Evolutionary conservation across 495 filamentous ascomycete species (phyloP).

Genomic region (Entonaema liquescens): DNA sequence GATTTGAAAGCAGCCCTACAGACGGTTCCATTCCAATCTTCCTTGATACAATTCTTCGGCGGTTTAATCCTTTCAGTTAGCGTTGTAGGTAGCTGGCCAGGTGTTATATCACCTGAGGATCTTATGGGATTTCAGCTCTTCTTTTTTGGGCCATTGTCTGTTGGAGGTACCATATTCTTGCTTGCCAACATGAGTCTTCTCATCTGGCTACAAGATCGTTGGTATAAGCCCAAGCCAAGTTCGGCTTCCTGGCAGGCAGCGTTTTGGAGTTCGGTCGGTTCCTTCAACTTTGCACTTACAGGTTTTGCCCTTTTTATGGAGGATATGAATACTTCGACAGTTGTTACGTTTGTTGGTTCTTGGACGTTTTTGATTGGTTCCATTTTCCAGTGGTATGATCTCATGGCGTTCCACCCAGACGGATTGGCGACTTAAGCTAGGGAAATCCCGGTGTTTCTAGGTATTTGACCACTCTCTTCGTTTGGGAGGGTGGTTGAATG

Average conservation of each 20-base stretch:
- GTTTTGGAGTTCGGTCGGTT: slow-evolving; percentile 17
- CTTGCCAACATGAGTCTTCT: slow-evolving; percentile 1
- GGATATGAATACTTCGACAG: not conserved
- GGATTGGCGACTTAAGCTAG: slow-evolving; percentile 3
- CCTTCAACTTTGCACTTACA: slow-evolving; percentile 4
- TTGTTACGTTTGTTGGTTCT: not conserved
- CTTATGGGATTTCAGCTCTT: not conserved
- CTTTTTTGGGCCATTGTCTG: not conserved
- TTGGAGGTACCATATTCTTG: not conserved
- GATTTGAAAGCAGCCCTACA: not conserved
- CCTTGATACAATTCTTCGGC: not conserved
- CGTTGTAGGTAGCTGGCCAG: slow-evolving; percentile 8
- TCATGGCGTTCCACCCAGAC: slow-evolving; percentile 26
- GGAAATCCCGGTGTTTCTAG: not conserved
- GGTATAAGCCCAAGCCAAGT: slow-evolving; percentile 5
- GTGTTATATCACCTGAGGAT: not conserved
- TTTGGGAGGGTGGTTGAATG: not conserved
- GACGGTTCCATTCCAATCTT: not conserved
- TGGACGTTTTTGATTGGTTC: slow-evolving; percentile 10
- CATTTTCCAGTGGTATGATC: slow-evolving; percentile 27
- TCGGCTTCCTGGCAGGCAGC: slow-evolving; percentile 8
- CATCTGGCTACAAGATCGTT: not conserved
- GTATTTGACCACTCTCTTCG: not conserved
- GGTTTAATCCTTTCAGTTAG: not conserved
- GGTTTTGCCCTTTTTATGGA: slow-evolving; percentile 5